A percentile compares a stretch with the other conserved stretches of the same genome.
These are phyloP conservation scores for Talaromyces stipitatus DNA, from an alignment of 495 filamentous ascomycete genomes.

Conservation along the genomic window DNA sequence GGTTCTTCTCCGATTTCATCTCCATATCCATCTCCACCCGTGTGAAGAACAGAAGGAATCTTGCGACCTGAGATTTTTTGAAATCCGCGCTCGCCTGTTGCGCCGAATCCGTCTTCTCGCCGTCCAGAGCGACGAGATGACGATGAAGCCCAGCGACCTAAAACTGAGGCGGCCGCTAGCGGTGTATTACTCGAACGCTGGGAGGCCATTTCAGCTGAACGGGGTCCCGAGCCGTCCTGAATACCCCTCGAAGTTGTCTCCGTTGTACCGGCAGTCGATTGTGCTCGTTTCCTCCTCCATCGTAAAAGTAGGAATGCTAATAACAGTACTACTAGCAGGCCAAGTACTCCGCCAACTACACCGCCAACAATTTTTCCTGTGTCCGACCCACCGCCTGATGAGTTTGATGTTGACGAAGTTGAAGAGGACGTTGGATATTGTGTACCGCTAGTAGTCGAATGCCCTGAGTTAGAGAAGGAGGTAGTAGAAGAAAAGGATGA, in stretches of 20 bases:
- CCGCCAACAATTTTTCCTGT: conserved; percentile 50
- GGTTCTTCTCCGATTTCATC: conserved; percentile 32
- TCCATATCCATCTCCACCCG: conserved; percentile 64
- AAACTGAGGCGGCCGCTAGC: conserved; percentile 42
- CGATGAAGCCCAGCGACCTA: conserved; percentile 12
- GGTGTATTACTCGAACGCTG: conserved; percentile 48
- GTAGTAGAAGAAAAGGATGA: conserved; percentile 13
- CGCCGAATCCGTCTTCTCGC: not conserved
- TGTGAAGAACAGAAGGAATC: conserved; percentile 60
- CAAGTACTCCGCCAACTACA: conserved; percentile 59
- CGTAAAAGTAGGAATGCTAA: conserved; percentile 47
- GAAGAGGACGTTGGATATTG: conserved; percentile 13
- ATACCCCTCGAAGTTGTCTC: not conserved
- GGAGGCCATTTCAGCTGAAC: conserved; percentile 32
- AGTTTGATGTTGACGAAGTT: conserved; percentile 12
- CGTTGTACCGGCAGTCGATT: conserved; percentile 13
- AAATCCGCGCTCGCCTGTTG: conserved; percentile 39
- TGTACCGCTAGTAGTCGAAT: conserved; percentile 12
- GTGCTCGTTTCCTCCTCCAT: conserved; percentile 33
- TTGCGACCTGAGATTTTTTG: conserved; percentile 64
- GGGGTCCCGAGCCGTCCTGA: not conserved
- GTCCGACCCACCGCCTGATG: conserved; percentile 8
- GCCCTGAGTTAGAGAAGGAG: conserved; percentile 3
- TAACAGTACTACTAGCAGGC: conserved; percentile 49
- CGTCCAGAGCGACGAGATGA: conserved; percentile 18